Evolutionary conservation across 192 early-diverging fungal genomes (phyloP), one percentile per base, ranked within the genome.

Genomic region (Mortierella hygrophila): DNA sequence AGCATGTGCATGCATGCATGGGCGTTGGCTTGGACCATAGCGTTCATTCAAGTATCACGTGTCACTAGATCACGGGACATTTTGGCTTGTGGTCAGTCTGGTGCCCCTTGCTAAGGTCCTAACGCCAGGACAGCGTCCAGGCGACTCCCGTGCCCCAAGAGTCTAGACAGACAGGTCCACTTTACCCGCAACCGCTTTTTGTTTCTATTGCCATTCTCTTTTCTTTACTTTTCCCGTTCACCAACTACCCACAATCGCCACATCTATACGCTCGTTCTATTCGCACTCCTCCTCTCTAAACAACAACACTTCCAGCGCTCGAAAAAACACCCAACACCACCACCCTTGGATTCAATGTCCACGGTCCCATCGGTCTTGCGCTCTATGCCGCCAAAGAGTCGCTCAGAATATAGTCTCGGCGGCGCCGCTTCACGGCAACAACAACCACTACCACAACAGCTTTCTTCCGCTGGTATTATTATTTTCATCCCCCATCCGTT

Each of bases 281-380:
- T 60, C 49, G 15, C 49, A n/a, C 54, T 72, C 40, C 37, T 42
- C 21, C n/a, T 15, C 16, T 47, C 18, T 6, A 38, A 18, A 42
- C 40, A 37, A 18, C 52, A 63, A 15, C 6, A 75, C 3, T 3
- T 40, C 38, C 38, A 40, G 6, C 55, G 26, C 38, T 29, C 60
- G 46, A 8, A 46, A 23, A 18, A 11, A 13, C 37, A 75, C 21
- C 37, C 63, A 71, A 5, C 47, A 38, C 47, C n/a, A 41, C 38
- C 26, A 29, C 9, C 49, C 40, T 32, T 65, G 60, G 60, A 76
- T 35, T 63, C n/a, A 79, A 85, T 85, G 82, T 85, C 82, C 32
- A 85, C 82, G 15, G 82, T 79, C 16, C 82, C 82, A 10, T 79
- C 82, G 11, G 68, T 85, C 74, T 69, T 79, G 74, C 77, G 82